These are phyloP conservation scores for Calocybe gangraenosa DNA, from an alignment of 768 basidiomycete genomes.

Conservation along the genomic window DNA sequence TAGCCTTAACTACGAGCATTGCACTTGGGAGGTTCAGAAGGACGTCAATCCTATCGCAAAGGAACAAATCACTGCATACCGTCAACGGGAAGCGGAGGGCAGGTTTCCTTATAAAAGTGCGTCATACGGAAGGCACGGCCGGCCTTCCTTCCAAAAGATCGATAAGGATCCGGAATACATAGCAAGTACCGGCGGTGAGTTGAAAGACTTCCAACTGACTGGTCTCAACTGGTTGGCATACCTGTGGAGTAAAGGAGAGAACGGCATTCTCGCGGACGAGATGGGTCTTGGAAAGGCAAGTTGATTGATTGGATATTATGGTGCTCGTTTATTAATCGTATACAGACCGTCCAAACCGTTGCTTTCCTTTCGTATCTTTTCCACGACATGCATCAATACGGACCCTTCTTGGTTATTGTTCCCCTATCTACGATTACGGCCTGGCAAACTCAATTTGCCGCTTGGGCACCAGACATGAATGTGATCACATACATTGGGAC, in stretches of 20 bases:
- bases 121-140: constrained; percentile 56
- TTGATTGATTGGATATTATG: not conserved
- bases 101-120: constrained; percentile 85
- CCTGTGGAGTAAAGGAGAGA: constrained; percentile 90
- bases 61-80: constrained; percentile 75
- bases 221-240: constrained; percentile 99
- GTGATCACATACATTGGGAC: constrained; percentile 97
- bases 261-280: constrained; percentile 97
- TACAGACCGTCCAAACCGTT: constrained; percentile 91
- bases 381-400: constrained; percentile 88
- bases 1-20: constrained; percentile 87
- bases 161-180: constrained; percentile 88
- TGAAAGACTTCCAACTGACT: constrained; percentile 98
- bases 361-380: constrained; percentile 93
- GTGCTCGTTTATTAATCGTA: constrained; percentile 6
- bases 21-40: constrained; percentile 90
- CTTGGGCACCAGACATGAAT: constrained; percentile 96
- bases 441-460: constrained; percentile 92
- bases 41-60: constrained; percentile 78
- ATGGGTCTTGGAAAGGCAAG: constrained; percentile 96
- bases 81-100: constrained; percentile 68
- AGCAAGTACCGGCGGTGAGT: constrained; percentile 65
- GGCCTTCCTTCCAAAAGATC: constrained; percentile 83
- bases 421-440: constrained; percentile 97
- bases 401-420: constrained; percentile 96